Base-by-base conservation (phyloP, 78 protist species). In the Isochrysis galbana region DNA sequence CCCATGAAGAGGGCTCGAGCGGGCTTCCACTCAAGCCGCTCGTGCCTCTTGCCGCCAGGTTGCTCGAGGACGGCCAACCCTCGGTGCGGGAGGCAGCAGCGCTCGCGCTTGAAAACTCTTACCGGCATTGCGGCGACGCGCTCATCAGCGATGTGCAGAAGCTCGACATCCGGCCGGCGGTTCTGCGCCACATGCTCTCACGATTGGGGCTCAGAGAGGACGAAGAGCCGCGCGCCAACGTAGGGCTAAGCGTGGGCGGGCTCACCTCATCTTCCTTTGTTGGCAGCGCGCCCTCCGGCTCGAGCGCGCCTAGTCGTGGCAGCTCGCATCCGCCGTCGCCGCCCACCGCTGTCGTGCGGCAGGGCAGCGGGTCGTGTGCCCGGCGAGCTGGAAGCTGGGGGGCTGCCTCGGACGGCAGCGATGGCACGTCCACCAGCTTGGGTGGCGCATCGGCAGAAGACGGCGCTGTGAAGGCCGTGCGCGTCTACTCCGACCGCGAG, bases 31-130 rank as follows among this genome's bases (percentile, higher is more conserved):
- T 41, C 23, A 10, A 17, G 42, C n/a, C 17, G 80, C 39, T 39
- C 39, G 39, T 77, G 46, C 47, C 47, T 7, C 47, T 1, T 34
- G 29, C 14, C 14, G 86, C 32, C 29, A 7, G 34, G 42, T n/a
- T 22, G 48, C 86, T 77, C 48, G 86, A 77, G 86, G 48, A 77
- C 47, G 17, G 42, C 42, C 48, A 38, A 4, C 47, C 86, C 48
- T 19, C 46, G 21, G 86, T 77, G 48, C 86, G 86, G 48, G 86
- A 77, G 47, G 86, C 34, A 7, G 86, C 86, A 32, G n/a, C 47
- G 32, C 42, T 41, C 34, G 19, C 29, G 32, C 5, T 77, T 38
- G 86, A 77, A 46, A 44, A 41, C 25, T 25, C 23, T 29, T 19
- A 19, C 38, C 42, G 42, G 32, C 47, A 19, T n/a, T n/a, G 2